A percentile compares a stretch with the other conserved stretches of the same genome.
Conservation (phyloP, 2,329 filamentous ascomycete genomes). For the Chaetothyriales sp. region DNA sequence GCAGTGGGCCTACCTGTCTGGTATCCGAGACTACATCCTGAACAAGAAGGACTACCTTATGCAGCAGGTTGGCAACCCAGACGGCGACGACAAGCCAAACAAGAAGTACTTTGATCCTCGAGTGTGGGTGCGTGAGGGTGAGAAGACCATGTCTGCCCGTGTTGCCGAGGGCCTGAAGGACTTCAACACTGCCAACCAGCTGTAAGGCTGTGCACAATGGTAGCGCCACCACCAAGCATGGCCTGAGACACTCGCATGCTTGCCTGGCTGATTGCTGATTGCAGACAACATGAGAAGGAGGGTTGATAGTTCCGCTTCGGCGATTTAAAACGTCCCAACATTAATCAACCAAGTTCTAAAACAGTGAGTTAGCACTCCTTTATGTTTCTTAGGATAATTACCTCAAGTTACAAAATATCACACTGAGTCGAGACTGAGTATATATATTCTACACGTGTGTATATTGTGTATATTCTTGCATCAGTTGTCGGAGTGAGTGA, state of each 20-base stretch:
- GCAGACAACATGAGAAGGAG: too few species aligned
- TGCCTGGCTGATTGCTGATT: too few species aligned
- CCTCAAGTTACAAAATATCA: too few species aligned
- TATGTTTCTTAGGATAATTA: too few species aligned
- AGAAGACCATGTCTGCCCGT: slow-evolving; percentile 87
- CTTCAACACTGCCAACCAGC: slow-evolving; percentile 71
- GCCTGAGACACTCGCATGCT: neutral
- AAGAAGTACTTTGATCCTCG: slow-evolving; percentile 90
- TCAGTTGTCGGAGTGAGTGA: neutral
- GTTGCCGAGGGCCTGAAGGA: slow-evolving; percentile 69
- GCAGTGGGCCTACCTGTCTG: slow-evolving; percentile 83
- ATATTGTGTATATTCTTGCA: too few species aligned
- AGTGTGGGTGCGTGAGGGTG: slow-evolving; percentile 81
- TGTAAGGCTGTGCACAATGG: slow-evolving; percentile 39
- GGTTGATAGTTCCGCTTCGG: too few species aligned
- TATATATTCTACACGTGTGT: too few species aligned
- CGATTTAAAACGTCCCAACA: too few species aligned
- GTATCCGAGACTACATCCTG: slow-evolving; percentile 87
- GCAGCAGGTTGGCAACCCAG: slow-evolving; percentile 82
- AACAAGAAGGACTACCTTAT: slow-evolving; percentile 90
- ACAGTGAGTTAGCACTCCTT: too few species aligned
- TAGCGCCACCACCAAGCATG: neutral
- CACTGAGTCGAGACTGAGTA: too few species aligned
- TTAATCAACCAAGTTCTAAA: too few species aligned
- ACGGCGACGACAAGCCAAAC: slow-evolving; percentile 94